A percentile compares a stretch with the other conserved stretches of the same genome.
phyloP scores from a whole-genome alignment of 2,329 filamentous ascomycete species.

The Fusarium palustre region DNA sequence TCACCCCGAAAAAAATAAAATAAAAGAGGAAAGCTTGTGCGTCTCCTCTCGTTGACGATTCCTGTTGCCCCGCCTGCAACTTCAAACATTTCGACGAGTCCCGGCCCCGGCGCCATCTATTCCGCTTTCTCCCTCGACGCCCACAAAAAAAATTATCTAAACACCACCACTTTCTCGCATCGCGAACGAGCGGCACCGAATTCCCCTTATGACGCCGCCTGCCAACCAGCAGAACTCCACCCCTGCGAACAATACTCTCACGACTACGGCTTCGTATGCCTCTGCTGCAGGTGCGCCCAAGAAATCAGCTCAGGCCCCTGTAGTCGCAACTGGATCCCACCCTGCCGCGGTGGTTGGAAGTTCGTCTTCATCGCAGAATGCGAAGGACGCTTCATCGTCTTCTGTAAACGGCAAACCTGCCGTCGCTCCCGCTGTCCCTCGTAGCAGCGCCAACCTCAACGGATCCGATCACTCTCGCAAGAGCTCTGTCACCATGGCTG shows the following conservation, averaged over 20 bases:
- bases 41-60: constrained; percentile 30
- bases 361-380: constrained; percentile 65
- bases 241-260: constrained; percentile 69
- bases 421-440: constrained; percentile 76
- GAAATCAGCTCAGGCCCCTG: constrained; percentile 70
- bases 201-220: constrained; percentile 70
- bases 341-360: constrained; percentile 67
- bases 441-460: constrained; percentile 74
- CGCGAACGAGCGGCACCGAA: constrained; percentile 48
- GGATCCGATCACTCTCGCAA: constrained; percentile 85
- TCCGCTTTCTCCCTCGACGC: constrained; percentile 42
- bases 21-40: constrained; percentile 22
- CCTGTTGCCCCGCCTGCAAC: constrained; percentile 39
- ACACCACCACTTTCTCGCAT: constrained; percentile 45
- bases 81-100: constrained; percentile 41
- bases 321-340: constrained; percentile 69
- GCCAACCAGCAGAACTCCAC: constrained; percentile 65
- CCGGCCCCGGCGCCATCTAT: constrained; percentile 42
- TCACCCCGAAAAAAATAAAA: background rate
- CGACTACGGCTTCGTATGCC: constrained; percentile 74
- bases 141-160: constrained; percentile 40
- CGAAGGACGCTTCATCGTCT: constrained; percentile 75
- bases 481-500: constrained; percentile 90
- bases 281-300: constrained; percentile 73
- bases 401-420: constrained; percentile 86